phyloP scores from a whole-genome alignment of 1,284 basidiomycete genomes.

The Boletus semigastroideus region DNA sequence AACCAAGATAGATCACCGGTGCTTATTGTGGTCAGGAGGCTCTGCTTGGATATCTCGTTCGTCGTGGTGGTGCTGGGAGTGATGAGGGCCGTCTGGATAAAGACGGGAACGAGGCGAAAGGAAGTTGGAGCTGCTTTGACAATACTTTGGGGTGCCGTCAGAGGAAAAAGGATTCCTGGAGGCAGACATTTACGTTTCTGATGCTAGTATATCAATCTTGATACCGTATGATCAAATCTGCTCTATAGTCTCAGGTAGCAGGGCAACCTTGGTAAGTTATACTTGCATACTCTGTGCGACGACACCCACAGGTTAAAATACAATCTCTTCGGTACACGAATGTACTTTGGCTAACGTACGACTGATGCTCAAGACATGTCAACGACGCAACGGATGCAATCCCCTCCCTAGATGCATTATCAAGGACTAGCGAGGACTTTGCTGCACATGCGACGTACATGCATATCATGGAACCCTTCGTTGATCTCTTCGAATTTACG shows the following conservation, averaged over 20 bases:
- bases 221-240: slow-evolving; percentile 1
- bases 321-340: not conserved
- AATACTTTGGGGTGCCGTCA: slow-evolving; percentile 67
- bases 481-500: slow-evolving; percentile 80
- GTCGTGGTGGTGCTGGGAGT: slow-evolving; percentile 56
- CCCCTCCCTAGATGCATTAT: slow-evolving; percentile 55
- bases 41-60: slow-evolving; percentile 75
- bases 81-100: slow-evolving; percentile 60
- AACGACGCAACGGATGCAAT: slow-evolving; percentile 92
- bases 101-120: slow-evolving; percentile 62
- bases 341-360: not conserved
- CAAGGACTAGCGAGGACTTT: not conserved
- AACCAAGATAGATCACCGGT: slow-evolving; percentile 58
- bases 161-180: slow-evolving; percentile 58
- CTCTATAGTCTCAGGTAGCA: not conserved
- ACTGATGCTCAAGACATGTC: slow-evolving; percentile 55
- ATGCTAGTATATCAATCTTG: slow-evolving; percentile 10
- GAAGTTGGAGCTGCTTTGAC: slow-evolving; percentile 65
- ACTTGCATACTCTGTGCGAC: not conserved
- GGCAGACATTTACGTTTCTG: slow-evolving; percentile 35
- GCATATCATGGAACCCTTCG: slow-evolving; percentile 93
- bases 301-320: not conserved
- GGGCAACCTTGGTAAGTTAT: no score
- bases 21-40: slow-evolving; percentile 61
- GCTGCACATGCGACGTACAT: slow-evolving; percentile 56